A percentile compares a stretch with the other conserved stretches of the same genome.
phyloP scores from a whole-genome alignment of 2,329 filamentous ascomycete genomes.

The Apiospora saccharicola region DNA sequence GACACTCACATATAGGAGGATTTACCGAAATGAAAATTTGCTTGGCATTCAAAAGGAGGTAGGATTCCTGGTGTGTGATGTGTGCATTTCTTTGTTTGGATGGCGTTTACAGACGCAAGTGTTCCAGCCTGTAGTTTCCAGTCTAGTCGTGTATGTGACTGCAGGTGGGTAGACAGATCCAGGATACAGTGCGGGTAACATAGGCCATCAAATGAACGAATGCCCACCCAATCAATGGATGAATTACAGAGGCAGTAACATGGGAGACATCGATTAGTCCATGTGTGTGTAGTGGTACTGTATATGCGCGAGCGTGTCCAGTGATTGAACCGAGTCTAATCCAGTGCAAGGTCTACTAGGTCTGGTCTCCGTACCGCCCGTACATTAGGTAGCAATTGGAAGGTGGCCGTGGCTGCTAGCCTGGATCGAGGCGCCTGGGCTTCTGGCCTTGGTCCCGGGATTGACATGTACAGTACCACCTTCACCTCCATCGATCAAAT shows the following conservation, averaged over 20 bases:
- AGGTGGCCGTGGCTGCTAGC: neutral
- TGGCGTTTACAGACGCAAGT: neutral
- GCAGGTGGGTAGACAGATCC: neutral
- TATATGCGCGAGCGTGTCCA: neutral
- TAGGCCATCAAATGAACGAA: neutral
- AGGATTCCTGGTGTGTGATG: slow-evolving; percentile 9
- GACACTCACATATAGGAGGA: neutral
- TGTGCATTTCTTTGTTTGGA: neutral
- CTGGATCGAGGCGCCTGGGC: slow-evolving; percentile 14
- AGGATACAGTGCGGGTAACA: slow-evolving; percentile 10
- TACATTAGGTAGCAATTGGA: slow-evolving; percentile 21
- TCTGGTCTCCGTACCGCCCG: neutral
- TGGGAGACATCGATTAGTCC: neutral
- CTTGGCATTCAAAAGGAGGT: slow-evolving; percentile 9
- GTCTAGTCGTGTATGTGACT: neutral
- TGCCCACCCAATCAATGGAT: neutral
- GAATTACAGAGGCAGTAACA: neutral
- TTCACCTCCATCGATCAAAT: slow-evolving; percentile 13
- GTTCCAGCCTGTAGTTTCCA: no score
- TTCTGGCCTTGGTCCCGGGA: slow-evolving; percentile 1
- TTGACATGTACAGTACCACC: neutral
- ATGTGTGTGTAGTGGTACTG: neutral
- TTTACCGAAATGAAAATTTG: slow-evolving; percentile 15
- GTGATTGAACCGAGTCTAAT: slow-evolving; percentile 4
- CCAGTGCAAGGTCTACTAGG: neutral